Evolutionary conservation across 352 stramenopile species (phyloP).

Genomic region (Phytophthora melonis): DNA sequence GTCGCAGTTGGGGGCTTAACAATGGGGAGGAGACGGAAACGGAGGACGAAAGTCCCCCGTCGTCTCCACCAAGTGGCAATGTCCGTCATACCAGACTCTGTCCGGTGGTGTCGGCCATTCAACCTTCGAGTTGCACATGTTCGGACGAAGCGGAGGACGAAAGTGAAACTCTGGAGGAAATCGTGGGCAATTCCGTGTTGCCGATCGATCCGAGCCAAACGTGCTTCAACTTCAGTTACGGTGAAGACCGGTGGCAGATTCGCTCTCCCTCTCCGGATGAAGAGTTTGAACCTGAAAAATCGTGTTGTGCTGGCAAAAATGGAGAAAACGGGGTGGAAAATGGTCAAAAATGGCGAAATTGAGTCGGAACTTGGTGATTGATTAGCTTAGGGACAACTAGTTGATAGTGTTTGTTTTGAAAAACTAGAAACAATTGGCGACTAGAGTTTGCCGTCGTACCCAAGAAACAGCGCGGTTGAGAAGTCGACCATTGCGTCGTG

Average conservation of each 20-base stretch:
- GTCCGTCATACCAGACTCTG: neutral
- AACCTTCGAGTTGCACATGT: slow-evolving; percentile 8
- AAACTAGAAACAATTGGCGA: neutral
- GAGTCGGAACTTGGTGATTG: neutral
- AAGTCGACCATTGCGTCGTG: slow-evolving; percentile 88
- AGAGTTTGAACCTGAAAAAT: slow-evolving; percentile 21
- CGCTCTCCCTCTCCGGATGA: slow-evolving; percentile 28
- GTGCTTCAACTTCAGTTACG: slow-evolving; percentile 26
- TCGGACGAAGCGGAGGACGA: neutral
- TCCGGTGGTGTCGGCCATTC: neutral
- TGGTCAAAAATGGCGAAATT: neutral
- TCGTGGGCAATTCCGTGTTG: slow-evolving; percentile 10
- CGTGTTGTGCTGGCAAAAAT: slow-evolving; percentile 10
- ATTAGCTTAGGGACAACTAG: slow-evolving; percentile 3
- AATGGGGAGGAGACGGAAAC: slow-evolving; percentile 39
- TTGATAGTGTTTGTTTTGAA: slow-evolving; percentile 3
- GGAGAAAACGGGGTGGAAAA: neutral
- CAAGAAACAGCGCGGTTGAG: slow-evolving; percentile 73
- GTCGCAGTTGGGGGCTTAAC: slow-evolving; percentile 18
- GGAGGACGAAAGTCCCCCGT: slow-evolving; percentile 24
- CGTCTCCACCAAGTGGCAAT: neutral
- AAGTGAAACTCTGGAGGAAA: slow-evolving; percentile 19
- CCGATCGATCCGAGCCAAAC: slow-evolving; percentile 31
- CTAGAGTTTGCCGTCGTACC: slow-evolving; percentile 81
- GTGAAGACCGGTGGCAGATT: slow-evolving; percentile 33